These are phyloP conservation scores for Ligustrum vulgare DNA, from an alignment of 257 asterid genomes.

Conservation along the genomic window DNA sequence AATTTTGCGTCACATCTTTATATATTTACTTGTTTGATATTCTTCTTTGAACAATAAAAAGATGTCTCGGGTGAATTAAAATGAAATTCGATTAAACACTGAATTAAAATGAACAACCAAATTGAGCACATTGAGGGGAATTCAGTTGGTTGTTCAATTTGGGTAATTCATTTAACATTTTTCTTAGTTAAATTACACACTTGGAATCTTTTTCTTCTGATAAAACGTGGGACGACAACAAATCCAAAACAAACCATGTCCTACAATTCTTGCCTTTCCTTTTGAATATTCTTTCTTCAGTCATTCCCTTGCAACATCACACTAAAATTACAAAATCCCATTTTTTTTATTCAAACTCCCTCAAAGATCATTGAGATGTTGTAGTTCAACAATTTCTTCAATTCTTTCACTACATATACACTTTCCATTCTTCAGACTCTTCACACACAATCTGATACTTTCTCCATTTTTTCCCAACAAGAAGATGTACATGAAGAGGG, in stretches of 20 bases:
- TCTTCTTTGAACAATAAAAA: too few species aligned
- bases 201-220: background rate
- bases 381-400: slow-evolving; percentile 37
- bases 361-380: slow-evolving; percentile 24
- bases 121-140: too few species aligned
- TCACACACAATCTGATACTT: background rate
- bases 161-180: too few species aligned
- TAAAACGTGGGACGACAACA: slow-evolving; percentile 20
- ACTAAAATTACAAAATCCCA: background rate
- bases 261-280: slow-evolving; percentile 25
- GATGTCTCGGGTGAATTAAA: too few species aligned
- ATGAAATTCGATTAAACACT: too few species aligned
- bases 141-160: too few species aligned
- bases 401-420: background rate
- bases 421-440: slow-evolving; percentile 4
- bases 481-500: slow-evolving; percentile 25
- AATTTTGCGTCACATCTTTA: too few species aligned
- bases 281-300: slow-evolving; percentile 1
- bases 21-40: too few species aligned
- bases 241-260: slow-evolving; percentile 11
- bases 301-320: background rate
- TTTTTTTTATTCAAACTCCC: background rate
- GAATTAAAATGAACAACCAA: too few species aligned
- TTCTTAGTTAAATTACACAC: too few species aligned
- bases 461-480: background rate